Percentiles rank a stretch among this genome's conserved stretches.
Evolutionary conservation across 768 basidiomycete species (phyloP).

Genomic region (Clitopilus passeckerianus): DNA sequence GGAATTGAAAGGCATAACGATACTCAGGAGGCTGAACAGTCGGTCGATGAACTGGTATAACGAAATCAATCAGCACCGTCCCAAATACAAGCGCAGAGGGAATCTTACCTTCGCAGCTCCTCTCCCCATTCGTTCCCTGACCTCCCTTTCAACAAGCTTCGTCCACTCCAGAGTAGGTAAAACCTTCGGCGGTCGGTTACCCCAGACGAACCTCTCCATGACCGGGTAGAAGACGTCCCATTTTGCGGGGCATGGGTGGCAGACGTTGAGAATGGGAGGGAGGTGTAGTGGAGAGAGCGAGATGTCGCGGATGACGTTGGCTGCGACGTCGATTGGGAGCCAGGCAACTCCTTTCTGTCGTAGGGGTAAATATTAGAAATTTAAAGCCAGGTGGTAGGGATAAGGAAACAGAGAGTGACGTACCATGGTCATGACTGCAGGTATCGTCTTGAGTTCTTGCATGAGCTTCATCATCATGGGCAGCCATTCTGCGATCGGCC

Average conservation of each 20-base stretch:
- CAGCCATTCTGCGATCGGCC: slow-evolving; percentile 29
- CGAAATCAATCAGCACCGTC: background rate
- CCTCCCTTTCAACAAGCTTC: background rate
- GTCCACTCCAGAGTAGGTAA: background rate
- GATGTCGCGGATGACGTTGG: slow-evolving; percentile 24
- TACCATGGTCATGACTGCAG: slow-evolving; percentile 11
- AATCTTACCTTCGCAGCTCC: background rate
- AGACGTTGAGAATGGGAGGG: slow-evolving; percentile 23
- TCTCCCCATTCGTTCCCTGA: background rate
- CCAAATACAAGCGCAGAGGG: background rate
- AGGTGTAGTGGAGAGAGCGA: slow-evolving; percentile 13
- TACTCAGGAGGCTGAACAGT: background rate
- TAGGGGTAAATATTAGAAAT: too few relatives aligned
- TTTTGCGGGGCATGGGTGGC: slow-evolving; percentile 27
- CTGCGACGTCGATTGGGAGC: slow-evolving; percentile 24
- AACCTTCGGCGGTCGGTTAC: background rate
- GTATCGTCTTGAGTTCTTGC: slow-evolving; percentile 16
- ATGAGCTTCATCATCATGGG: slow-evolving; percentile 28
- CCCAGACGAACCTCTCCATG: background rate
- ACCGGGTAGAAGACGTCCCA: slow-evolving; percentile 14
- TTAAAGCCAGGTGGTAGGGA: background rate
- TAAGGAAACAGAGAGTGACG: background rate
- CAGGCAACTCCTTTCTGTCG: slow-evolving; percentile 28
- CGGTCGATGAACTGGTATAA: background rate
- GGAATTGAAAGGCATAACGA: background rate